Percentiles rank a stretch among this genome's conserved stretches.
phyloP scores from a whole-genome alignment of 495 filamentous ascomycete species.

The Aspergillus olivimuriae region DNA sequence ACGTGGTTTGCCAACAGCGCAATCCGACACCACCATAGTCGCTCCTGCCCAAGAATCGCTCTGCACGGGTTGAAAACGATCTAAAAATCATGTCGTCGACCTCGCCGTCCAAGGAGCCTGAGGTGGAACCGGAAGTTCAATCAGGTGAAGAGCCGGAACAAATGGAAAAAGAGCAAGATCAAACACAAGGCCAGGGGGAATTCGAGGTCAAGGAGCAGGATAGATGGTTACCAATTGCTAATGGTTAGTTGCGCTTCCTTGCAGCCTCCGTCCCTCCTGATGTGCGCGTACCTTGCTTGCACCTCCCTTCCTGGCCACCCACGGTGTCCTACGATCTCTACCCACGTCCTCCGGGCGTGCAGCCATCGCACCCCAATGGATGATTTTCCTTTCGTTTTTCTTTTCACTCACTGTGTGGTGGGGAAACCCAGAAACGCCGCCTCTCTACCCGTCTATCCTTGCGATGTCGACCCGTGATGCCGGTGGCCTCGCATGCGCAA shows the following conservation, averaged over 20 bases:
- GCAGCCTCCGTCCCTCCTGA: slow-evolving; percentile 47
- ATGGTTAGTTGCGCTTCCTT: slow-evolving; percentile 77
- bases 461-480: too few relatives aligned
- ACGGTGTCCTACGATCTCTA: slow-evolving; percentile 34
- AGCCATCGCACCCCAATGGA: slow-evolving; percentile 13
- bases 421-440: too few relatives aligned
- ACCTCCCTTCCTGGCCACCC: slow-evolving; percentile 42
- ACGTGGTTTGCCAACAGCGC: slow-evolving; percentile 47
- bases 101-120: slow-evolving; percentile 76
- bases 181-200: slow-evolving; percentile 63
- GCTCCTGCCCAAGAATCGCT: slow-evolving; percentile 27
- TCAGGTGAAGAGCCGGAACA: slow-evolving; percentile 81
- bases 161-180: slow-evolving; percentile 65
- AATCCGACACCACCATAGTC: slow-evolving; percentile 22
- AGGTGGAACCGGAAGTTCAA: slow-evolving; percentile 87
- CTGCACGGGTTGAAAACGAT: slow-evolving; percentile 22
- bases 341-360: slow-evolving; percentile 16
- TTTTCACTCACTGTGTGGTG: too few relatives aligned
- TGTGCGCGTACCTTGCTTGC: slow-evolving; percentile 52
- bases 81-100: slow-evolving; percentile 88
- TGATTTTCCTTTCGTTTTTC: too few relatives aligned
- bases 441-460: too few relatives aligned
- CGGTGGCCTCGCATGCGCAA: too few relatives aligned
- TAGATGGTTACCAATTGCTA: slow-evolving; percentile 99
- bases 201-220: slow-evolving; percentile 99